phyloP scores from a whole-genome alignment of 2,329 filamentous ascomycete species.

The Botrytis paeoniae region DNA sequence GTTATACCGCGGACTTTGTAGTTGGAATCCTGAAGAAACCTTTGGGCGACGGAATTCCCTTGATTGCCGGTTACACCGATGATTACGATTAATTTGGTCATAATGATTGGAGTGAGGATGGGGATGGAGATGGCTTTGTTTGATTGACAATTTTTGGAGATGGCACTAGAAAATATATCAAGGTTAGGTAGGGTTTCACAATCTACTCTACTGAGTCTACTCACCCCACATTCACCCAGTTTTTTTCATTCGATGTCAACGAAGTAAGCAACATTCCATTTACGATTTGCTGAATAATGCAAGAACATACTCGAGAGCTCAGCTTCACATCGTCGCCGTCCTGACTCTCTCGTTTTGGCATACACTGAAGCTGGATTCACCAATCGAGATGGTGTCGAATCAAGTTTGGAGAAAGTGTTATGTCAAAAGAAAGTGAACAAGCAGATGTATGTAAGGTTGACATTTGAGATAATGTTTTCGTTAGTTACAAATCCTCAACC shows the following conservation, averaged over 20 bases:
- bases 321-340: not conserved
- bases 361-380: not conserved
- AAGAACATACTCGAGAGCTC: not conserved
- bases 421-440: not conserved
- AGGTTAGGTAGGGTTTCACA: not conserved
- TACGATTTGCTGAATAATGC: not conserved
- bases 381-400: not conserved
- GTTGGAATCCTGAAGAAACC: constrained; percentile 44
- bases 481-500: not conserved
- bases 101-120: not conserved
- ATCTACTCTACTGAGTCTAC: not conserved
- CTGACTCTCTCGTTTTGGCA: not conserved
- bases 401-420: not conserved
- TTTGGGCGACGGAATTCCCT: constrained; percentile 47
- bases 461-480: not conserved
- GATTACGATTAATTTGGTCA: constrained; percentile 15
- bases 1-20: constrained; percentile 49
- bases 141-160: not conserved
- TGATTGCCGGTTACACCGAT: constrained; percentile 30
- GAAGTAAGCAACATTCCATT: not conserved
- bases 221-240: not conserved
- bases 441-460: not conserved
- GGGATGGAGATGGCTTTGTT: not conserved
- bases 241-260: not conserved
- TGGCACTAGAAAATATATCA: not conserved